phyloP scores from a whole-genome alignment of 2,329 filamentous ascomycete genomes.

The Fusarium tanahbumbuense region DNA sequence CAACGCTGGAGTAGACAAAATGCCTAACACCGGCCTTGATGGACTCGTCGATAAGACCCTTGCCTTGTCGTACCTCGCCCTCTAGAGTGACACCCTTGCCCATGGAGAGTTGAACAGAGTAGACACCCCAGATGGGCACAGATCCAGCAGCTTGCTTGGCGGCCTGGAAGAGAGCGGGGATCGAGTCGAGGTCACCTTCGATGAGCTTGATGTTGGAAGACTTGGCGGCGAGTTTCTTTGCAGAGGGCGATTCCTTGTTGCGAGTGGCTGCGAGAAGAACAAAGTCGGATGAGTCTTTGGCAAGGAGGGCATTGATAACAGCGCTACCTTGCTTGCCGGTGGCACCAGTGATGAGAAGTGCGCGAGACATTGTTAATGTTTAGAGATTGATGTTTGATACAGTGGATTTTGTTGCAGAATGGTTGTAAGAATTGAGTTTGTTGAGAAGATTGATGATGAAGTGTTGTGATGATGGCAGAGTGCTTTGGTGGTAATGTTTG shows the following conservation, averaged over 20 bases:
- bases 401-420: accelerated
- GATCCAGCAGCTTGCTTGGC: conserved; percentile 25
- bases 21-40: conserved; percentile 27
- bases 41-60: conserved; percentile 23
- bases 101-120: conserved; percentile 30
- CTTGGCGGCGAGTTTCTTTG: conserved; percentile 14
- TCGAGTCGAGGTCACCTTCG: conserved; percentile 15
- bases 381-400: accelerated
- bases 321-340: conserved; percentile 33
- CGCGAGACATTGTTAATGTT: conserved; percentile 22
- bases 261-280: conserved; percentile 28
- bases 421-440: neutral
- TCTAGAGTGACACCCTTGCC: conserved; percentile 27
- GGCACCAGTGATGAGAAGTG: conserved; percentile 30
- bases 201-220: conserved; percentile 17
- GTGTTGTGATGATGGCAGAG: too few species aligned
- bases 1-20: conserved; percentile 49
- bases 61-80: conserved; percentile 26
- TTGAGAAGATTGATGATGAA: neutral
- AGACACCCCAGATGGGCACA: conserved; percentile 28
- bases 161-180: conserved; percentile 23
- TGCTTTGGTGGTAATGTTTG: neutral
- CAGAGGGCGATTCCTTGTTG: conserved; percentile 10
- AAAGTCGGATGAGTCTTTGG: conserved; percentile 15
- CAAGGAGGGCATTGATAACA: conserved; percentile 23